Evolutionary conservation across 2,329 filamentous ascomycete species (phyloP), one percentile per base, ranked within the genome.

Genomic region (Emydomyces testavorans): DNA sequence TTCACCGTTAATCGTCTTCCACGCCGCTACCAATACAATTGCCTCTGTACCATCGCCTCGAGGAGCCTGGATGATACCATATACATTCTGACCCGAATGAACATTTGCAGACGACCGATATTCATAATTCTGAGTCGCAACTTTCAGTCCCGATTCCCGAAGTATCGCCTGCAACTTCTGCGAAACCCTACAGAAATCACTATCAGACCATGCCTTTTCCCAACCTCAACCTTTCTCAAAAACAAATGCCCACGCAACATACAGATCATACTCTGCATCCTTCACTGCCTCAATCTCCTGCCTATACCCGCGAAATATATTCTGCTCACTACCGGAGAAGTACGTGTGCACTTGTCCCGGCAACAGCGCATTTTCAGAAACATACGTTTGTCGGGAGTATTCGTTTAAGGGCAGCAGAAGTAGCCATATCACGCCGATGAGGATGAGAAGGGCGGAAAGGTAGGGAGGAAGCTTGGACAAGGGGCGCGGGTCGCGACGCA

Each of bases 291-390:
- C 79, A 43, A 94, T 73, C 68, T 96, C 92, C 60, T 86, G 81
- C 60, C 83, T 80, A 65, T 93, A 96, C 6, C 87, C 92, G 39
- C 88, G 78, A 61, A 96, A 89, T 54, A 96, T 79, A 65, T 95
- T 85, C 70, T 96, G 89, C 63, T 98, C 92, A 65, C 87, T 94
- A 15, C 92, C 92, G 5, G 85, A 82, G 62, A 98, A 98, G 67
- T 98, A 98, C 1, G 92, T 94, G 68, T 96, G 90, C 6, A 96
- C 92, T 66, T 98, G 92, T 1, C 89, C 92, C 0, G 92, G 92
- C 11, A 98, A 73, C 28, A 98, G 79, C 8, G 92, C 92, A 64
- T 98, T 98, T 66, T 98, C 92, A 36, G 90, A 96, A 50, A 98
- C 92, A 66, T 98, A 98, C 1, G 90, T 98, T 51, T 78, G 76